These are phyloP conservation scores for Bromus sterilis DNA, from an alignment of 176 grass and related monocot species.

Conservation along the genomic window DNA sequence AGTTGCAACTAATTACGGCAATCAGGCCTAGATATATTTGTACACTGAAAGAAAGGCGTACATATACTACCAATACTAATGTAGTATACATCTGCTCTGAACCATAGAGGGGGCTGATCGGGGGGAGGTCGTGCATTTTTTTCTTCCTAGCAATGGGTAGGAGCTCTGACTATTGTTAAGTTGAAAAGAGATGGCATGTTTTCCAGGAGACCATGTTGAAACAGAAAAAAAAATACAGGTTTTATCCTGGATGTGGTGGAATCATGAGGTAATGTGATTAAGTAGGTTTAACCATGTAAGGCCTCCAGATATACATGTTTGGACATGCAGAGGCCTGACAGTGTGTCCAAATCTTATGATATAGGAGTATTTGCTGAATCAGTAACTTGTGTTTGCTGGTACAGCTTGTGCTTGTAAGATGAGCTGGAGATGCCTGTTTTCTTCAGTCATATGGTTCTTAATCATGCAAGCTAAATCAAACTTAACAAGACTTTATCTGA, in stretches of 20 bases:
- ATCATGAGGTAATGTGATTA: background rate
- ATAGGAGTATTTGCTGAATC: background rate
- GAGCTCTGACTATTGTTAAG: background rate
- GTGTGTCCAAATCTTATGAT: background rate
- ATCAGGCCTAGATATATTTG: no score
- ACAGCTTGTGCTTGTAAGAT: background rate
- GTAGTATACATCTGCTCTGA: no score
- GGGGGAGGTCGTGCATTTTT: no score
- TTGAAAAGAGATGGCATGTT: background rate
- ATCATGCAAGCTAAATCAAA: background rate
- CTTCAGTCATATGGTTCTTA: background rate
- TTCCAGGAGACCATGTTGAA: background rate
- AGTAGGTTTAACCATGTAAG: background rate
- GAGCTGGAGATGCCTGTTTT: background rate
- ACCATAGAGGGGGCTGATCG: no score
- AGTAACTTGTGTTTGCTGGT: background rate
- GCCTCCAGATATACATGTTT: no score
- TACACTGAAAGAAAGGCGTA: no score
- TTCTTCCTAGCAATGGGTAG: background rate
- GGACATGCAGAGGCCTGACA: background rate
- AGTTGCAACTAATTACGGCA: no score
- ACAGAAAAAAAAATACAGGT: background rate
- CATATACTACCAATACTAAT: no score
- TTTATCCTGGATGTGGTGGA: background rate
- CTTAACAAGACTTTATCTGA: background rate